Evolutionary conservation across 495 filamentous ascomycete genomes (phyloP), one percentile per base, ranked within the genome.

Genomic region (Penicillium steckii): DNA sequence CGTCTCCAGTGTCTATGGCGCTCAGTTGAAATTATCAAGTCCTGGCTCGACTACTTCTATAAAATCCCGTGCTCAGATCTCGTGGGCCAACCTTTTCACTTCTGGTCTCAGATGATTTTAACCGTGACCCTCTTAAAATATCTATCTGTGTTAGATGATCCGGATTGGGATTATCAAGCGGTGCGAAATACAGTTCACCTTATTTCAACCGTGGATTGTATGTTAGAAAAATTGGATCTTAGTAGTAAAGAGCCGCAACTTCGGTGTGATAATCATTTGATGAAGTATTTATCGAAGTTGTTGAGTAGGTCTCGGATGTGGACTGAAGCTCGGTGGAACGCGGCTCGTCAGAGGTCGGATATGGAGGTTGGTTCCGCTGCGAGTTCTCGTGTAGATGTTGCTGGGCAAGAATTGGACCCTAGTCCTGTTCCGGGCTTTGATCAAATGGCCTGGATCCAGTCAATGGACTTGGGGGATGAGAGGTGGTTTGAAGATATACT

Each of bases 91-190:
- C 62, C 74, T 2, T 70, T 73, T 41, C 57, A 63, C 17, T 68
- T 69, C 27, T 75, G 64, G 65, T 65, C 62, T 1, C 72, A 76
- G 25, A 52, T 75, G 32, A 55, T 70, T 21, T 68, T 60, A 7
- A 64, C 52, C 44, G 33, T 72, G 18, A 66, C 64, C 5, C 47
- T 73, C 6, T 63, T 77, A 47, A 69, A 73, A 33, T 60, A 66
- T 4, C 64, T 76, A 1, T 73, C 71, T 1, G 69, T 60, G 1
- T 66, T 76, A 7, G 45, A 66, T 18, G 64, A 76, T 41, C 70
- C 71, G 38, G 68, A 55, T 1, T 76, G 75, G 73, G 69, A 76
- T 50, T 60, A 57, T 17, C 56, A 64, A 30, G 66, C 59, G 9
- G 67, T 72, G 29, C 64, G 61, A 18, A 64, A 68, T 41, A 67